Base-by-base conservation (phyloP, 805 yeast genomes). In the Saturnispora bothae region DNA sequence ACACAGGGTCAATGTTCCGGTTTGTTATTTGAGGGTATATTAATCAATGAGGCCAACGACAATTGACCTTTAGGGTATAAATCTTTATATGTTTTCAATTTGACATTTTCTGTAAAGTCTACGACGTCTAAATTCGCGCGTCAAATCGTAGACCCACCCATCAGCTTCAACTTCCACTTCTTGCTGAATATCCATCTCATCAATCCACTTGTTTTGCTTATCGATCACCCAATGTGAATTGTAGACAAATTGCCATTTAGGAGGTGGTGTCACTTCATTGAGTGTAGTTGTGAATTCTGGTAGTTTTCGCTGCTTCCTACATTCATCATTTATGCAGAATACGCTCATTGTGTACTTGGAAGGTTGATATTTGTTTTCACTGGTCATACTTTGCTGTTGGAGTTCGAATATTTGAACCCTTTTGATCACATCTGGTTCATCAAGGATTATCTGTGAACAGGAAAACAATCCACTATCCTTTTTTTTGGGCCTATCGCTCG, bases 371-470 rank as follows among this genome's bases (percentile, higher is more conserved):
- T 66, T 66, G 5, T 67, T 61, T 0, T 76, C 71, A 13, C 43
- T 41, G 2, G 80, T 68, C 19, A 74, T 57, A 28, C 81, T 81
- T 47, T 69, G 79, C 31, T 69, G 65, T 52, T 82, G 82, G 18
- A 86, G 65, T 55, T 86, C 95, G 54, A 68, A 88, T 1, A 88
- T 64, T 51, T 86, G 94, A 6, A 83, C 86, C n/a, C 61, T 54
- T 31, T 73, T 63, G 1, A 61, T 54, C 34, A 76, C 77, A 0
- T 85, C 79, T 0, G 69, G 60, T 41, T 78, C 85, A 51, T 83
- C 94, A n/a, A 83, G 62, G 7, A 86, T 72, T 9, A 50, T 34
- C 20, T 35, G 33, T 8, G 30, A 32, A 18, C n/a, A 4, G 3
- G 23, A 17, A 27, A 31, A 29, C n/a, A 31, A 6, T 18, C 25